phyloP scores from a whole-genome alignment of 2,329 filamentous ascomycete genomes.

The Phaeoacremonium minimum region DNA sequence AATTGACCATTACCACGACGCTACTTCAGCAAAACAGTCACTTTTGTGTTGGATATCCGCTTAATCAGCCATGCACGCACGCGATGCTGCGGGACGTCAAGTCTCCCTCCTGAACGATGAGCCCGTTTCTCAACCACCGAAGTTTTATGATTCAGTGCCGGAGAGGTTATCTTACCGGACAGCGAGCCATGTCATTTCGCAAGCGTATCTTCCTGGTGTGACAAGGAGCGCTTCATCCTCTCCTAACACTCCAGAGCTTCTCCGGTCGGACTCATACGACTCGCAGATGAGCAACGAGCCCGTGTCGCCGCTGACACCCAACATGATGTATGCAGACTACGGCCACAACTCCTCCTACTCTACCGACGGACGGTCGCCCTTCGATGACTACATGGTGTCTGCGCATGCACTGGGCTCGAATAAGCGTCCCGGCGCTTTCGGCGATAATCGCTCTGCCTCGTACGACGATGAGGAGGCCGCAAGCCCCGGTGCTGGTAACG shows the following conservation, averaged over 20 bases:
- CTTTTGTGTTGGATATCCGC: too few species aligned
- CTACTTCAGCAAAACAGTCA: too few species aligned
- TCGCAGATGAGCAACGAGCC: conserved; percentile 53
- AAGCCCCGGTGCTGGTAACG: conserved; percentile 27
- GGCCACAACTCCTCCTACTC: conserved; percentile 6
- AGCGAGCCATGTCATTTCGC: conserved; percentile 24
- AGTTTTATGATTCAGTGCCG: conserved; percentile 7
- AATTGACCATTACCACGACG: too few species aligned
- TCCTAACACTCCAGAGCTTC: conserved; percentile 51
- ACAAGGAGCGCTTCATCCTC: conserved; percentile 38
- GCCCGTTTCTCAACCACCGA: conserved; percentile 18
- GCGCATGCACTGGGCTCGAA: conserved; percentile 21
- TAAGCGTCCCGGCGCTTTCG: conserved; percentile 37
- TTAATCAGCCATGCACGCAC: conserved; percentile 56
- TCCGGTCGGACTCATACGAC: conserved; percentile 58
- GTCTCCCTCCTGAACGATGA: conserved; percentile 60
- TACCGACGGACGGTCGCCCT: conserved; percentile 17
- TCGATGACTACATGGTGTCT: conserved; percentile 27
- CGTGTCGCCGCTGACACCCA: conserved; percentile 52
- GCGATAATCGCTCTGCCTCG: conserved; percentile 40
- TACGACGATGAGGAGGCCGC: conserved; percentile 47
- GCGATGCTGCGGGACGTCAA: conserved; percentile 51
- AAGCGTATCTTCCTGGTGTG: conserved; percentile 26
- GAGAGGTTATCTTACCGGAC: conserved; percentile 24
- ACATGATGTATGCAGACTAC: conserved; percentile 17